Conservation (phyloP, 305 asterid species). For the Plantago lanceolata region DNA sequence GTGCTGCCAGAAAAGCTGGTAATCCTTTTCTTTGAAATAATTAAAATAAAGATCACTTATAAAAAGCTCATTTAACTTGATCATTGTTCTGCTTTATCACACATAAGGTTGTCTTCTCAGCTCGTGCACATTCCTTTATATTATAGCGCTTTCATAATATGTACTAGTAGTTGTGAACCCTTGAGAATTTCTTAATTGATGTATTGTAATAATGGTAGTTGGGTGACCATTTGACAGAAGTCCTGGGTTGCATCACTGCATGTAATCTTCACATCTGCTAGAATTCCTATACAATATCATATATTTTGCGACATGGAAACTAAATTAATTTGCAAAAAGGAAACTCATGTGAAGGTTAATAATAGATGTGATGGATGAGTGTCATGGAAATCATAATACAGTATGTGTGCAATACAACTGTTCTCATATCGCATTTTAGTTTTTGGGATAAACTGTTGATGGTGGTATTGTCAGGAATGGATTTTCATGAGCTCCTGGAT, state of each 20-base stretch:
- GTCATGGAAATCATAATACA: too few relatives aligned
- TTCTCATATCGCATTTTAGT: not conserved
- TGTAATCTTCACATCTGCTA: too few relatives aligned
- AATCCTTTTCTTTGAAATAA: slow-evolving; percentile 21
- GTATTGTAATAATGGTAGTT: not conserved
- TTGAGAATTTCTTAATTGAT: not conserved
- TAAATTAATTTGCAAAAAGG: too few relatives aligned
- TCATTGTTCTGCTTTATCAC: not conserved
- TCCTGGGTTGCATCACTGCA: too few relatives aligned
- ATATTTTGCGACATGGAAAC: too few relatives aligned
- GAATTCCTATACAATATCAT: too few relatives aligned
- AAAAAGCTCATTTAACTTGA: slow-evolving; percentile 18
- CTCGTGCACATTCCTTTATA: not conserved
- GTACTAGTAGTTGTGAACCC: not conserved
- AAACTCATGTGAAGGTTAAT: not conserved
- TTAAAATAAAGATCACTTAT: slow-evolving; percentile 2
- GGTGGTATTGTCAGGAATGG: slow-evolving; percentile 58
- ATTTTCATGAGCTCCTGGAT: slow-evolving; percentile 88
- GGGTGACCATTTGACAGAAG: not conserved
- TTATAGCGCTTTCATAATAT: not conserved
- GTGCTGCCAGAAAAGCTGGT: slow-evolving; percentile 99
- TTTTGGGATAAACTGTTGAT: not conserved
- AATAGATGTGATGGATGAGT: not conserved
- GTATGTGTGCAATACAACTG: not conserved
- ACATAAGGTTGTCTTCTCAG: not conserved